phyloP scores from a whole-genome alignment of 805 yeast genomes.

The Nakazawaea anatomiae region DNA sequence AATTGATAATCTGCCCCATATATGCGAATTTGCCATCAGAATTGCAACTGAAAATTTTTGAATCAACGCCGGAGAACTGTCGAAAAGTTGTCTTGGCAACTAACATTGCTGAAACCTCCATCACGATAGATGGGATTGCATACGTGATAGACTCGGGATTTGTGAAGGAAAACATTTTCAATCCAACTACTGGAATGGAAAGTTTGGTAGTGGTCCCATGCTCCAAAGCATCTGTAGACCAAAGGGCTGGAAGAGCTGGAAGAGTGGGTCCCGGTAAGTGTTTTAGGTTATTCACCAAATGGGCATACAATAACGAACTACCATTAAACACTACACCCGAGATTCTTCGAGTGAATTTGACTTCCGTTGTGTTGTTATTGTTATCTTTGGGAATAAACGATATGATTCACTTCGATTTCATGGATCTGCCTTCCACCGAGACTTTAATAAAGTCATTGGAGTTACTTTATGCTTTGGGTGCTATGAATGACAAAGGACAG shows the following conservation, averaged over 20 bases:
- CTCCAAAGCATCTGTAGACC: constrained; percentile 93
- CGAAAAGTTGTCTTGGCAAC: constrained; percentile 92
- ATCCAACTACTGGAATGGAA: constrained; percentile 85
- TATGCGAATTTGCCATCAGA: constrained; percentile 90
- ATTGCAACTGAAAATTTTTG: constrained; percentile 74
- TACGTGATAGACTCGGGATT: constrained; percentile 95
- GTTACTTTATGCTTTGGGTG: constrained; percentile 80
- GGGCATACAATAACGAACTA: constrained; percentile 74
- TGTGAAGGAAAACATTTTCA: constrained; percentile 86
- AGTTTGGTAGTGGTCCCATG: constrained; percentile 81
- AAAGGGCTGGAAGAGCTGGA: constrained; percentile 97
- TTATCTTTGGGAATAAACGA: constrained; percentile 84
- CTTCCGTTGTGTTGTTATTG: constrained; percentile 68
- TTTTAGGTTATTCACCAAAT: constrained; percentile 79
- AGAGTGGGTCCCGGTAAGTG: constrained; percentile 97
- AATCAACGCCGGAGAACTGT: constrained; percentile 72
- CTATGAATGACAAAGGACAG: constrained; percentile 72
- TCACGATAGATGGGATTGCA: constrained; percentile 93
- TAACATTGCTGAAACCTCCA: constrained; percentile 94
- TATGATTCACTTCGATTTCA: constrained; percentile 74
- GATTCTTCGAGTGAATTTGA: constrained; percentile 77
- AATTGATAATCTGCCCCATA: constrained; percentile 74
- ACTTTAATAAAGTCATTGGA: constrained; percentile 73
- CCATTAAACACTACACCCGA: constrained; percentile 84
- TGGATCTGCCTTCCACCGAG: constrained; percentile 82